phyloP scores from a whole-genome alignment of 2,329 filamentous ascomycete genomes.

The Colletotrichum sp. region DNA sequence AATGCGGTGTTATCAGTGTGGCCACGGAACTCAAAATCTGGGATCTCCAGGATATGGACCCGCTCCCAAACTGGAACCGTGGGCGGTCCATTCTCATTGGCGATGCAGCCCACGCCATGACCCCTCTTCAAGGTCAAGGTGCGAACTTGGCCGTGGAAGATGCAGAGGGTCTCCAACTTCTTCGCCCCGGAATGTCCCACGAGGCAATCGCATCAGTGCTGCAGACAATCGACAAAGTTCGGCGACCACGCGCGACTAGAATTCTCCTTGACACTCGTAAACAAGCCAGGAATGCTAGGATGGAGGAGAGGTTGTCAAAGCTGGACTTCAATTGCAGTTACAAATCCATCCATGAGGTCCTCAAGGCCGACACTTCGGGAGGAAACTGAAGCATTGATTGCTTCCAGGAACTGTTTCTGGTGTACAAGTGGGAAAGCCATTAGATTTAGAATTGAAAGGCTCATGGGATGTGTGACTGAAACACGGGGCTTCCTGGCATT shows the following conservation, averaged over 20 bases:
- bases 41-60: conserved; percentile 48
- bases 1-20: neutral
- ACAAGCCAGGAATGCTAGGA: neutral
- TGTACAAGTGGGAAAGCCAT: neutral
- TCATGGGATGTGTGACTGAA: too few species aligned
- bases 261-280: neutral
- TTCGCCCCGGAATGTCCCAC: conserved; percentile 16
- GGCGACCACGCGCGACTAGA: neutral
- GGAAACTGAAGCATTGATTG: neutral
- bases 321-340: neutral
- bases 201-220: neutral
- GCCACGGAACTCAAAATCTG: conserved; percentile 42
- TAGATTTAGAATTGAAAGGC: neutral
- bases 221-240: neutral
- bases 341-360: neutral
- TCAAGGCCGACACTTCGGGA: neutral
- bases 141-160: conserved; percentile 46
- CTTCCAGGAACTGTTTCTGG: neutral
- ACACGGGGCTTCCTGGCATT: too few species aligned
- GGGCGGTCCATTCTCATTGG: conserved; percentile 18
- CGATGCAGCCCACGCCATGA: conserved; percentile 26
- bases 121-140: conserved; percentile 46
- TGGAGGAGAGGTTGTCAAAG: neutral
- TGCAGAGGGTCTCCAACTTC: conserved; percentile 34
- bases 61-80: conserved; percentile 36